Conservation (phyloP, 108 stramenopile species). For the Discostella stelligeroides region DNA sequence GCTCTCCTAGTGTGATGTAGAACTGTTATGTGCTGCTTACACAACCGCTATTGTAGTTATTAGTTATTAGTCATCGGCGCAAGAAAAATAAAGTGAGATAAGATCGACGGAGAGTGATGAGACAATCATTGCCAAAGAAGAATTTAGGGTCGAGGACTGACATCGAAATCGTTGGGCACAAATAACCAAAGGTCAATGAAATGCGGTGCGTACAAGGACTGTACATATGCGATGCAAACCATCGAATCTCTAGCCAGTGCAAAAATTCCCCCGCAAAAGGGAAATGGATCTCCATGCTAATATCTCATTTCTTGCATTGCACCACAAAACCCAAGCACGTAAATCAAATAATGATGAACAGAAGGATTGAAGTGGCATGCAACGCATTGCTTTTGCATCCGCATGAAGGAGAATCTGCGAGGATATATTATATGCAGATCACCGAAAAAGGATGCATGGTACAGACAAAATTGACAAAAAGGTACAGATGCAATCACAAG, state of each 20-base stretch:
- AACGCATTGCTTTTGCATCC: slow-evolving; percentile 31
- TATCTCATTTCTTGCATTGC: slow-evolving; percentile 30
- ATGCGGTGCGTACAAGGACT: slow-evolving; percentile 12
- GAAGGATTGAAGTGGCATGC: background rate
- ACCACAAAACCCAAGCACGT: too few relatives aligned
- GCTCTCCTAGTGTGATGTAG: too few relatives aligned
- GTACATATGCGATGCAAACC: slow-evolving; percentile 14
- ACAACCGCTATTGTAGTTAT: too few relatives aligned
- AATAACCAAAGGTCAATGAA: slow-evolving; percentile 1
- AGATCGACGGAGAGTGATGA: background rate
- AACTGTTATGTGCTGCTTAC: too few relatives aligned
- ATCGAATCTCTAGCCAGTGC: background rate
- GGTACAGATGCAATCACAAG: slow-evolving; percentile 73
- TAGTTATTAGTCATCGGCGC: background rate
- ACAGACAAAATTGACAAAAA: background rate
- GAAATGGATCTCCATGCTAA: slow-evolving; percentile 22
- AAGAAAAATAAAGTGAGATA: background rate
- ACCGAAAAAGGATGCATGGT: slow-evolving; percentile 30
- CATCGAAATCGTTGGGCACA: slow-evolving; percentile 21
- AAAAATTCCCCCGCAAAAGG: slow-evolving; percentile 5
- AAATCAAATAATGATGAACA: too few relatives aligned
- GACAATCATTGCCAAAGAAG: too few relatives aligned
- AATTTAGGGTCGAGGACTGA: slow-evolving; percentile 36
- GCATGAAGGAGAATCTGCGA: slow-evolving; percentile 32
- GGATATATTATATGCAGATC: slow-evolving; percentile 19